phyloP scores from a whole-genome alignment of 2,329 filamentous ascomycete genomes.

The Apiospora hydei region DNA sequence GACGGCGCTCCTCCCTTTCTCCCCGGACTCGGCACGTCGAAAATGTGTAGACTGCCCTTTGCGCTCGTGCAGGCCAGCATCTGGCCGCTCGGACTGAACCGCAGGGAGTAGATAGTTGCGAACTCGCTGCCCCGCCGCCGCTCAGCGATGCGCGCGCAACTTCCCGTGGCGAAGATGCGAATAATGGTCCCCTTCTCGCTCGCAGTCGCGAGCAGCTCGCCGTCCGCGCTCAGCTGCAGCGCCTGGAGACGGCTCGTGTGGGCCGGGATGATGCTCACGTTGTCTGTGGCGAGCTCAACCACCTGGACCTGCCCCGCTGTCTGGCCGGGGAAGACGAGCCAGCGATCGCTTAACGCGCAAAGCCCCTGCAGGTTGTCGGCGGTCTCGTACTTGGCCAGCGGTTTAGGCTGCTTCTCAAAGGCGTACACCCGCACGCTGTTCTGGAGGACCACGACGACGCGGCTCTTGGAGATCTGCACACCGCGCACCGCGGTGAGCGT shows the following conservation, averaged over 20 bases:
- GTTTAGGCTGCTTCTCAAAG: slow-evolving; percentile 75
- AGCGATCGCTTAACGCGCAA: slow-evolving; percentile 76
- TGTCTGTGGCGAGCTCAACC: slow-evolving; percentile 77
- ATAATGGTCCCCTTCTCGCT: slow-evolving; percentile 92
- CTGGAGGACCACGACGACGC: slow-evolving; percentile 81
- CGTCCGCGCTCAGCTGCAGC: slow-evolving; percentile 80
- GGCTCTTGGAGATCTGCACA: slow-evolving; percentile 76
- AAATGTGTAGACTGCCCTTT: slow-evolving; percentile 94
- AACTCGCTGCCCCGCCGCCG: slow-evolving; percentile 88
- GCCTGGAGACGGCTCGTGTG: slow-evolving; percentile 82
- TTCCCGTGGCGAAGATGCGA: slow-evolving; percentile 82
- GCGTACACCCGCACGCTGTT: slow-evolving; percentile 84
- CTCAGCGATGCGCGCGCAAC: slow-evolving; percentile 82
- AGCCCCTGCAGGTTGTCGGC: slow-evolving; percentile 83
- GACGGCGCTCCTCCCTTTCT: slow-evolving; percentile 2
- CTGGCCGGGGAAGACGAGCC: slow-evolving; percentile 86
- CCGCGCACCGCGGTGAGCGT: slow-evolving; percentile 82
- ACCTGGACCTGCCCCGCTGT: slow-evolving; percentile 89
- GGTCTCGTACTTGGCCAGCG: slow-evolving; percentile 82
- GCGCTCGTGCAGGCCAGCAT: slow-evolving; percentile 93
- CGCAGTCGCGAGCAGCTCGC: slow-evolving; percentile 83
- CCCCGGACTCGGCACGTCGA: slow-evolving; percentile 74
- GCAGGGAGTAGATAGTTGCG: slow-evolving; percentile 85
- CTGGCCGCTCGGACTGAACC: slow-evolving; percentile 82
- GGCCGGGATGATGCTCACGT: slow-evolving; percentile 92